phyloP scores from a whole-genome alignment of 2,329 filamentous ascomycete species.

The Pestalotiopsis sp. region DNA sequence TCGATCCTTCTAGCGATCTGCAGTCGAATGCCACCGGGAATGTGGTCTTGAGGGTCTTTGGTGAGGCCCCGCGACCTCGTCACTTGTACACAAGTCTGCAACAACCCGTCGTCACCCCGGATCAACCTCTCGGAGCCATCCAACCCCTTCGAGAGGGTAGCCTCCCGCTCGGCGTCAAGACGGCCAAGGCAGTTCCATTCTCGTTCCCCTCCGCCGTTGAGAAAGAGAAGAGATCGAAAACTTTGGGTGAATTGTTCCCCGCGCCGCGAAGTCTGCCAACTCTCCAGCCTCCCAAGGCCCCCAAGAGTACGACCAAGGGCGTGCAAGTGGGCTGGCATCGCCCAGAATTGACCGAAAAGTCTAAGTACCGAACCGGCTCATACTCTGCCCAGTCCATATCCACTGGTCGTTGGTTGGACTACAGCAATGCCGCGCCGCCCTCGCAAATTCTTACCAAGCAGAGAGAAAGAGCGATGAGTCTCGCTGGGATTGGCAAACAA shows the following conservation, averaged over 20 bases:
- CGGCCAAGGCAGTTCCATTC: slow-evolving; percentile 65
- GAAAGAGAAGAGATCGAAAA: slow-evolving; percentile 57
- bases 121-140: slow-evolving; percentile 27
- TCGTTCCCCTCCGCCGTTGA: slow-evolving; percentile 40
- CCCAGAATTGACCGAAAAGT: slow-evolving; percentile 58
- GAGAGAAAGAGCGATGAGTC: slow-evolving; percentile 72
- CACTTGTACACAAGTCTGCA: slow-evolving; percentile 88
- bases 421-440: slow-evolving; percentile 64
- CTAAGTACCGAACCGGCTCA: slow-evolving; percentile 54
- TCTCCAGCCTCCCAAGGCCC: slow-evolving; percentile 72
- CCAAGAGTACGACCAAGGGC: slow-evolving; percentile 70
- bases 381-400: slow-evolving; percentile 71
- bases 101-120: slow-evolving; percentile 40
- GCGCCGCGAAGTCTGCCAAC: slow-evolving; percentile 66
- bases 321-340: slow-evolving; percentile 56
- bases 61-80: slow-evolving; percentile 72
- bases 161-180: slow-evolving; percentile 75
- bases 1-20: slow-evolving; percentile 42
- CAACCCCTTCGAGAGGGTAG: slow-evolving; percentile 62
- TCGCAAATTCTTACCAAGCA: slow-evolving; percentile 64
- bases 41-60: slow-evolving; percentile 76
- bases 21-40: slow-evolving; percentile 46
- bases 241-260: slow-evolving; percentile 75
- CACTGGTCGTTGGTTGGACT: slow-evolving; percentile 71
- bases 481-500: slow-evolving; percentile 59